phyloP scores from a whole-genome alignment of 2,329 filamentous ascomycete genomes.

The Escovopsis sp. region DNA sequence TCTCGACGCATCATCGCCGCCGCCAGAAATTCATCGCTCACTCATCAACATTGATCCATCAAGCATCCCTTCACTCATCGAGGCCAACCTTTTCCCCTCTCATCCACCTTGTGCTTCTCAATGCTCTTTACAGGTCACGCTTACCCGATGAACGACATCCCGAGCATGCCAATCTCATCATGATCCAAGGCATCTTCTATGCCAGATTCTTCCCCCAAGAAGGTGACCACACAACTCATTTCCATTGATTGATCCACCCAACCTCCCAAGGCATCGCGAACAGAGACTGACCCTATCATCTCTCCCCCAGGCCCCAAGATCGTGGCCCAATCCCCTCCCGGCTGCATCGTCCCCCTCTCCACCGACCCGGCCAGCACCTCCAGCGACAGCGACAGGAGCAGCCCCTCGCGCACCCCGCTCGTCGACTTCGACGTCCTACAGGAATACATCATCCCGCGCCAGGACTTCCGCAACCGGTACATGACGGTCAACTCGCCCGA shows the following conservation, averaged over 20 bases:
- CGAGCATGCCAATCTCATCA: slow-evolving; percentile 16
- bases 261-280: neutral
- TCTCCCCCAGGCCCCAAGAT: slow-evolving; percentile 39
- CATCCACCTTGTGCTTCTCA: neutral
- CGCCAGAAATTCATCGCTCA: no score
- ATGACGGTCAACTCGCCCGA: slow-evolving; percentile 63
- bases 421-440: slow-evolving; percentile 78
- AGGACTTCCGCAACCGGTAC: slow-evolving; percentile 87
- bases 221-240: slow-evolving; percentile 28
- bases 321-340: slow-evolving; percentile 46
- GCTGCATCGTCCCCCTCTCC: slow-evolving; percentile 36
- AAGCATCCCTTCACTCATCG: neutral
- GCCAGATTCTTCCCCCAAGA: slow-evolving; percentile 52
- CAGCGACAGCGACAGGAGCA: slow-evolving; percentile 4
- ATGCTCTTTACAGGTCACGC: neutral
- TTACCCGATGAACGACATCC: neutral
- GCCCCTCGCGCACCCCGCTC: slow-evolving; percentile 37
- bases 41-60: no score
- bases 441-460: slow-evolving; percentile 86
- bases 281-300: neutral
- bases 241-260: neutral
- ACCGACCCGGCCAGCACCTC: neutral
- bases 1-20: no score
- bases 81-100: neutral
- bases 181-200: slow-evolving; percentile 60